Base-by-base conservation (phyloP, 441 rosid species). In the Gossypium davidsonii region DNA sequence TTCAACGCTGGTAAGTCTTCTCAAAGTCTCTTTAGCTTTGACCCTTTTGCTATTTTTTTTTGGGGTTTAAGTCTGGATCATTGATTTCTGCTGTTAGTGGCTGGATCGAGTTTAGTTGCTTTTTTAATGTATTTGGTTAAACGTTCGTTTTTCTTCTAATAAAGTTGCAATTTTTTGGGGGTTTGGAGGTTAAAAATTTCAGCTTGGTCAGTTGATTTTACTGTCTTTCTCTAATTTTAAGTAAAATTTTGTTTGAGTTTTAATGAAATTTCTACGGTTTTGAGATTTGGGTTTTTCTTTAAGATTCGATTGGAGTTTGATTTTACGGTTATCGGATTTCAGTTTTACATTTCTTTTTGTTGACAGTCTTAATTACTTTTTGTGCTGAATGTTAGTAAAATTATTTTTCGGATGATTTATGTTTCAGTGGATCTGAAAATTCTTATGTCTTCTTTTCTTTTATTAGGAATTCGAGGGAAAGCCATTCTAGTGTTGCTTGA, bases 401-500 rank as follows among this genome's bases (percentile, higher is more conserved):
- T 44, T 44, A 70, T 37, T 56, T 34, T 34, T 34, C 39, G 49
- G 44, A 73, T 73, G 71, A 59, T 77, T 78, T 58, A 44, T 21
- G 39, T 60, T 59, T 37, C 31, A 61, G 74, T 72, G 88, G 91
- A 90, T 90, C 91, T 89, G 76, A 78, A 76, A 69, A 64, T 63
- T 76, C 8, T 75, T 77, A 7, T 73, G 12, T 84, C 64, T 6
- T 79, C 42, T n/a, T 73, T 66, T 84, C 64, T 8, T 80, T 52
- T n/a, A 73, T 69, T 87, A 80, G 83, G 60, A 73, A 81, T 79
- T 77, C 72, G 79, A 82, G 83, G 80, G 28, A 75, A 68, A 77
- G 72, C 76, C 25, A 20, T 65, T 71, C 20, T n/a, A 44, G 67
- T 71, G 76, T 78, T 77, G 76, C 73, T 79, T 74, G 74, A 77